These are phyloP conservation scores for Penicillium bialowiezense DNA, from an alignment of 495 filamentous ascomycete species.

Conservation along the genomic window DNA sequence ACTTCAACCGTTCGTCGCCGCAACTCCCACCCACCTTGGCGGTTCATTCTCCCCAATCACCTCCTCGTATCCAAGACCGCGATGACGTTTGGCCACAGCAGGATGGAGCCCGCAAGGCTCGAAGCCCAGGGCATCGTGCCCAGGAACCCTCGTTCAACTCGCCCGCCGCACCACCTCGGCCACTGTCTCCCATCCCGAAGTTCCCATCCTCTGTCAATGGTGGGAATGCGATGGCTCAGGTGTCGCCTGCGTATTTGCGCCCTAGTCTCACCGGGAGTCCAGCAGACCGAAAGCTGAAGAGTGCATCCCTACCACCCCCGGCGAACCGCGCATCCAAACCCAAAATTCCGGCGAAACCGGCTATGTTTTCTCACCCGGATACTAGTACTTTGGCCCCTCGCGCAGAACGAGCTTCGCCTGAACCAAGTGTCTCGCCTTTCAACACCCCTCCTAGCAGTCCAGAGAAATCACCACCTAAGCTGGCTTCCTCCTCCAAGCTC, in stretches of 20 bases:
- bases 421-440: constrained; percentile 76
- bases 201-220: constrained; percentile 49
- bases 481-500: constrained; percentile 10
- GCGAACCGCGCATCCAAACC: constrained; percentile 84
- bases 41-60: constrained; percentile 73
- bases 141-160: constrained; percentile 40
- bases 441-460: constrained; percentile 83
- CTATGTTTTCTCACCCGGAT: constrained; percentile 32
- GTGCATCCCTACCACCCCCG: constrained; percentile 59
- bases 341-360: constrained; percentile 55
- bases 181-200: constrained; percentile 39
- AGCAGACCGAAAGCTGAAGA: constrained; percentile 36
- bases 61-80: constrained; percentile 46
- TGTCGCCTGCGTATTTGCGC: constrained; percentile 42
- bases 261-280: constrained; percentile 21
- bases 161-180: constrained; percentile 39
- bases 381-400: constrained; percentile 33
- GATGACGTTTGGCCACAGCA: constrained; percentile 9
- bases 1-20: constrained; percentile 51
- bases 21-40: constrained; percentile 66
- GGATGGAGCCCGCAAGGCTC: constrained; percentile 23
- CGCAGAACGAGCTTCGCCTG: constrained; percentile 31
- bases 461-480: constrained; percentile 46
- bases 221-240: constrained; percentile 48
- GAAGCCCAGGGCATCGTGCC: constrained; percentile 25